phyloP scores from a whole-genome alignment of 2,329 filamentous ascomycete species.

The Teratosphaeria epicoccoides region DNA sequence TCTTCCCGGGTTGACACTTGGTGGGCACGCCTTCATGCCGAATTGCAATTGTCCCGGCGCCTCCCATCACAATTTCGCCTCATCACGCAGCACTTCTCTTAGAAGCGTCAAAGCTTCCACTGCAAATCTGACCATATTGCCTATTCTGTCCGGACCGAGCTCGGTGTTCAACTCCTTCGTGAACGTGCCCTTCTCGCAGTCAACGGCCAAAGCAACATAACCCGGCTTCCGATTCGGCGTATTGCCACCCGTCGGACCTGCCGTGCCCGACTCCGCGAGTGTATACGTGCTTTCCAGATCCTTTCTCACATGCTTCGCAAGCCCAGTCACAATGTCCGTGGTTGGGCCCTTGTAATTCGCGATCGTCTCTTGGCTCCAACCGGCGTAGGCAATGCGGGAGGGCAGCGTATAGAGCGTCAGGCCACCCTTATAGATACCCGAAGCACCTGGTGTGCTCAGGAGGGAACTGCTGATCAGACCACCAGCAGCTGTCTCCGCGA shows the following conservation, averaged over 20 bases:
- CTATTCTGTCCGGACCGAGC: slow-evolving; percentile 42
- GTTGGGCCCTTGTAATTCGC: slow-evolving; percentile 49
- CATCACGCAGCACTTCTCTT: slow-evolving; percentile 44
- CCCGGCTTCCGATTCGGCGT: slow-evolving; percentile 50
- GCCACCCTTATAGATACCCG: slow-evolving; percentile 50
- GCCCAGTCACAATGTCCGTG: slow-evolving; percentile 43
- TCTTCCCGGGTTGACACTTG: no score
- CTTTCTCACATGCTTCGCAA: slow-evolving; percentile 48
- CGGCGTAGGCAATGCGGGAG: slow-evolving; percentile 47
- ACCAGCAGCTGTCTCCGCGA: slow-evolving; percentile 55
- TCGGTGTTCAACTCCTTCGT: slow-evolving; percentile 48
- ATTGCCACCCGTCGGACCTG: slow-evolving; percentile 50
- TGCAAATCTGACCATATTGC: slow-evolving; percentile 55
- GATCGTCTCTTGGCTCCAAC: slow-evolving; percentile 48
- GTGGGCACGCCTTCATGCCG: no score
- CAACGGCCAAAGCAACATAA: slow-evolving; percentile 54
- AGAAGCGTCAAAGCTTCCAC: slow-evolving; percentile 46
- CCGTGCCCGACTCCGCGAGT: slow-evolving; percentile 51
- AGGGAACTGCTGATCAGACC: slow-evolving; percentile 51
- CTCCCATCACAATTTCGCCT: slow-evolving; percentile 28
- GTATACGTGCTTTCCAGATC: slow-evolving; percentile 48
- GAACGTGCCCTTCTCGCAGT: slow-evolving; percentile 40
- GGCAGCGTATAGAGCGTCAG: slow-evolving; percentile 52
- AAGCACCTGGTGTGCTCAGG: slow-evolving; percentile 49
- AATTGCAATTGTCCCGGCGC: no score